A percentile compares a stretch with the other conserved stretches of the same genome.
Evolutionary conservation across 441 rosid species (phyloP).

Genomic region (Corymbia calophylla): DNA sequence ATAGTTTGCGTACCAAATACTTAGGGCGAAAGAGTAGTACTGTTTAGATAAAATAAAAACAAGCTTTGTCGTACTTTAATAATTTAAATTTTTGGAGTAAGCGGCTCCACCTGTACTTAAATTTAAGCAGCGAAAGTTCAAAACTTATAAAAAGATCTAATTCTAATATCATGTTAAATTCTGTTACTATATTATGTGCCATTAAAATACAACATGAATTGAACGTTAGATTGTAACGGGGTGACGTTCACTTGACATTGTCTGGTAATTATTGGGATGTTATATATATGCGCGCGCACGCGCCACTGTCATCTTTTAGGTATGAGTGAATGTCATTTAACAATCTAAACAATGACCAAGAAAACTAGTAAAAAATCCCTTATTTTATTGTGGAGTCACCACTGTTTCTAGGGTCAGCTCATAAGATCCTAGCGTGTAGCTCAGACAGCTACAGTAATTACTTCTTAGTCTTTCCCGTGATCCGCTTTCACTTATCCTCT

Average conservation of each 20-base stretch:
- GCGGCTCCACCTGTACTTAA: background rate
- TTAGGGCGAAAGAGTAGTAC: background rate
- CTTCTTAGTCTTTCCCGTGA: background rate
- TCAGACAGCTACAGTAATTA: background rate
- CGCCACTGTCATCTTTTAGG: too few species aligned
- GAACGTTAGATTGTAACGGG: background rate
- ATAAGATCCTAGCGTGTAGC: background rate
- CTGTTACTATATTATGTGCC: background rate
- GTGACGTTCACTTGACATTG: background rate
- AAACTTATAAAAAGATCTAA: background rate
- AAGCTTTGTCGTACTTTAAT: background rate
- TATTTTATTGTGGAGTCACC: background rate
- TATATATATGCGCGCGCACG: too few species aligned
- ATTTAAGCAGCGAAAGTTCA: background rate
- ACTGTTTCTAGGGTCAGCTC: background rate
- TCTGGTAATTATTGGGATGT: background rate
- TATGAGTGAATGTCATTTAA: background rate
- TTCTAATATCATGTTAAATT: background rate
- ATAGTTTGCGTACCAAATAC: background rate
- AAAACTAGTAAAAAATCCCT: background rate
- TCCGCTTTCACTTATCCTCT: background rate
- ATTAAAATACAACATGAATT: background rate
- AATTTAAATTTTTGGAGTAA: background rate
- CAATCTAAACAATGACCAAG: background rate
- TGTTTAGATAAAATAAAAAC: background rate